Base-by-base conservation (phyloP, 495 filamentous ascomycete genomes). In the Aspergillus ellipticus region DNA sequence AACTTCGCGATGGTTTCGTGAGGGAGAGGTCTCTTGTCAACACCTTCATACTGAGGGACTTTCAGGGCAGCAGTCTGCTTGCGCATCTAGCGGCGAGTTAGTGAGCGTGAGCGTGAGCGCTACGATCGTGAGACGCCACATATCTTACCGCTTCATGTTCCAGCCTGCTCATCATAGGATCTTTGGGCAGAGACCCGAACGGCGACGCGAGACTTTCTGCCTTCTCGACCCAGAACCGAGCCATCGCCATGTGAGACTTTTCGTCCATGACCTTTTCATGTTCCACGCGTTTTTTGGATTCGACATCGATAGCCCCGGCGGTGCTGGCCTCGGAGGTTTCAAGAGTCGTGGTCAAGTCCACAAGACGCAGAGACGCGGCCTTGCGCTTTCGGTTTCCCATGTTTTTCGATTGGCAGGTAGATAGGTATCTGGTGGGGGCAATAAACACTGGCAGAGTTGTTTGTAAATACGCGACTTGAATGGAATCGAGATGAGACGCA, bases 1-100 rank as follows among this genome's bases (percentile, higher is more conserved):
- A 92, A 81, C 5, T 81, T 76, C 41, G 85, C 79, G 50, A 93
- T 73, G 5, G 74, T 73, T 4, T 82, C 76, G 43, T 79, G 72
- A 1, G 83, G 66, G 9, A 67, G 43, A 7, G 28, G 26, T 11
- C 24, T 10, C 5, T 31, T 28, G 6, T 51, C 39, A 8, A 42
- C 20, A 0, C 20, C 49, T 16, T 59, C 41, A 24, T 51, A 48
- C 31, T 43, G 19, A 2, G 51, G 43, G 20, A 54, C 31, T 10
- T 29, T 42, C 21, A 43, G 22, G 17, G 31, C 20, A 17, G 51
- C 13, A 3, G 28, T 22, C 22, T 26, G 37, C 15, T 42, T 42
- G 19, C 50, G 45, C 20, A 22, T 57, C 45, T 31, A 39, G 19
- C 29, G n/a, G 2, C 16, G 4, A 42, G 51, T 42, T 11, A 24